These are phyloP conservation scores for Fusarium udum DNA, from an alignment of 2,329 filamentous ascomycete genomes.

Conservation along the genomic window DNA sequence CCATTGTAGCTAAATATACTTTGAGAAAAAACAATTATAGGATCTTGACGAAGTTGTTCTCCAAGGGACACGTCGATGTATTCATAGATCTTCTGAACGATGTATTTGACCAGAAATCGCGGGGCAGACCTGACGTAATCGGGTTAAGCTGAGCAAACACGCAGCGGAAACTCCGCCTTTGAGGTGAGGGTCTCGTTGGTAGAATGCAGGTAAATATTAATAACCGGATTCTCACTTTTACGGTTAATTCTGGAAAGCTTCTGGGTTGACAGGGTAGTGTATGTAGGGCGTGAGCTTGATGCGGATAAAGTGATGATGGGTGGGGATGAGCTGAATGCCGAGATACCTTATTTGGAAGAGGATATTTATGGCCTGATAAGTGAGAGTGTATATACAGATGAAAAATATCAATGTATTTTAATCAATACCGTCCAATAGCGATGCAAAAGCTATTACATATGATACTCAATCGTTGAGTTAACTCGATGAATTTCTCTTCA, in stretches of 20 bases:
- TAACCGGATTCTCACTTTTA: neutral
- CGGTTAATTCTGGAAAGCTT: slow-evolving; percentile 1
- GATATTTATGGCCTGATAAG: neutral
- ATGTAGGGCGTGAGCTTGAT: neutral
- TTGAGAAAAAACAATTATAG: neutral
- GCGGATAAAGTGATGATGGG: neutral
- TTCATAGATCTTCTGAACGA: slow-evolving; percentile 7
- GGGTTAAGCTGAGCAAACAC: neutral
- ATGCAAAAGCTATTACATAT: neutral
- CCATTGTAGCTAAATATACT: slow-evolving; percentile 8
- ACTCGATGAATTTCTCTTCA: neutral
- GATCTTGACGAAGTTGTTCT: neutral
- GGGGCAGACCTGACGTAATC: slow-evolving; percentile 37
- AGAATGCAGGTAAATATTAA: neutral
- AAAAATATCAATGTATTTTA: fast-evolving
- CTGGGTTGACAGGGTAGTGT: neutral
- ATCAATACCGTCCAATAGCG: neutral
- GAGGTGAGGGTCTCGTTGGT: neutral
- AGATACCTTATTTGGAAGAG: neutral
- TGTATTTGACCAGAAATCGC: slow-evolving; percentile 1
- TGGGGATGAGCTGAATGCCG: neutral
- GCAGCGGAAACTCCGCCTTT: slow-evolving; percentile 16
- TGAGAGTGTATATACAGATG: neutral
- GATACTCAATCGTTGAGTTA: too few relatives aligned
- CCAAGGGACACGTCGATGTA: neutral